Percentiles rank a stretch among this genome's conserved stretches.
Conservation (phyloP, 2,329 filamentous ascomycete species). For the Xylariales sp. region DNA sequence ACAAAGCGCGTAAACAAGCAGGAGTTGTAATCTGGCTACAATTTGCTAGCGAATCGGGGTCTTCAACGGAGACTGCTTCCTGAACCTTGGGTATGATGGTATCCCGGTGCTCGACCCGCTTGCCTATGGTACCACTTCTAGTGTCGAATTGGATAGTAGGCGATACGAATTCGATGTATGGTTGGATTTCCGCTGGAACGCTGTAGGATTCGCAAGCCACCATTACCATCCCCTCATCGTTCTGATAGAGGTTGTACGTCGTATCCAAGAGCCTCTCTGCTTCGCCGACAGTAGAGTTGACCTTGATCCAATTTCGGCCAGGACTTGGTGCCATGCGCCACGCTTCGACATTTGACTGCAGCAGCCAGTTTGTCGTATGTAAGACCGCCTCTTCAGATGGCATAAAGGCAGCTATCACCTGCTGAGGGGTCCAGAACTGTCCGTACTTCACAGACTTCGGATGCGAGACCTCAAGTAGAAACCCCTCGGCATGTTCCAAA, state of each 20-base stretch:
- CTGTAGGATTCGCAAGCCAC: slow-evolving; percentile 30
- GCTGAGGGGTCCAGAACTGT: neutral
- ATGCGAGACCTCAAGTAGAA: neutral
- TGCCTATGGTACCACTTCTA: no score
- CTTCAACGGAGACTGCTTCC: no score
- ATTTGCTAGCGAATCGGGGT: no score
- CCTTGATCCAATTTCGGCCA: slow-evolving; percentile 33
- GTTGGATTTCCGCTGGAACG: slow-evolving; percentile 39
- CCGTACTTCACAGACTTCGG: neutral
- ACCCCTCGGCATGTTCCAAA: neutral
- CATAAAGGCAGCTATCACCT: neutral
- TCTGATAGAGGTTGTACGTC: slow-evolving; percentile 32
- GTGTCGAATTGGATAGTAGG: slow-evolving; percentile 48
- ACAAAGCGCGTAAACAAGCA: no score
- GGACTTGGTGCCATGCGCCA: neutral
- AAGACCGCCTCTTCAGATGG: neutral
- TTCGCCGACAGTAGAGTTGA: slow-evolving; percentile 33
- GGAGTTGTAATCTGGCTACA: no score
- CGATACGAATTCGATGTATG: slow-evolving; percentile 52
- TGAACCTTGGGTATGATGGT: no score
- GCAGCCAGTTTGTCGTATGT: neutral
- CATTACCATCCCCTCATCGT: slow-evolving; percentile 12
- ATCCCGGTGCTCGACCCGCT: no score
- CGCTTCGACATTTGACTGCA: neutral
- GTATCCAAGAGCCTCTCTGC: slow-evolving; percentile 35